A percentile compares a stretch with the other conserved stretches of the same genome.
phyloP scores from a whole-genome alignment of 306 rosid genomes.

The Quercus alba region DNA sequence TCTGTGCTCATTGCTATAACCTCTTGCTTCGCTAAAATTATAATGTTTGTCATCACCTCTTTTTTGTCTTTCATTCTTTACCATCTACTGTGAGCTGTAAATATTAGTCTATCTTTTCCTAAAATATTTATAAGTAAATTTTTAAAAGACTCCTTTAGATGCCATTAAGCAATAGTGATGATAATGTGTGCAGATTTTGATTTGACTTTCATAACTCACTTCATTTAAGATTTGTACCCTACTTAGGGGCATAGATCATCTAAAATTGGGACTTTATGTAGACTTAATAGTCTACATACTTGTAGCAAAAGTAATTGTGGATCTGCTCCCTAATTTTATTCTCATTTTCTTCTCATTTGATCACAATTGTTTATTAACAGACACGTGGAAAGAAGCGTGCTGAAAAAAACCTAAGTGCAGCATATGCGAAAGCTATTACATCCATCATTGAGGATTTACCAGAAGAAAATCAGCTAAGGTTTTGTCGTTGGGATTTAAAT shows the following conservation, averaged over 20 bases:
- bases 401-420: conserved; percentile 73
- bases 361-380: conserved; percentile 38
- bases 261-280: neutral
- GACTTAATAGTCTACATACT: neutral
- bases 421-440: conserved; percentile 78
- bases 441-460: conserved; percentile 50
- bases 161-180: neutral
- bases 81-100: neutral
- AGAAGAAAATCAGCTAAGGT: conserved; percentile 53
- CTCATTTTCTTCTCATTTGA: neutral
- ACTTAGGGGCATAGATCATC: neutral
- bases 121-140: neutral
- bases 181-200: neutral
- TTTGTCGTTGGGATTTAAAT: conserved; percentile 87
- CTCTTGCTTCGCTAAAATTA: neutral
- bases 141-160: neutral
- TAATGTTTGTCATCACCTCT: neutral
- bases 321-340: neutral
- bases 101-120: neutral
- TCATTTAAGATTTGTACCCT: neutral
- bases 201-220: neutral
- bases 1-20: neutral
- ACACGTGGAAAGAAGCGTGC: conserved; percentile 83
- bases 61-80: neutral
- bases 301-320: neutral